phyloP scores from a whole-genome alignment of 257 asterid genomes.

The Solanum corneliomulleri region DNA sequence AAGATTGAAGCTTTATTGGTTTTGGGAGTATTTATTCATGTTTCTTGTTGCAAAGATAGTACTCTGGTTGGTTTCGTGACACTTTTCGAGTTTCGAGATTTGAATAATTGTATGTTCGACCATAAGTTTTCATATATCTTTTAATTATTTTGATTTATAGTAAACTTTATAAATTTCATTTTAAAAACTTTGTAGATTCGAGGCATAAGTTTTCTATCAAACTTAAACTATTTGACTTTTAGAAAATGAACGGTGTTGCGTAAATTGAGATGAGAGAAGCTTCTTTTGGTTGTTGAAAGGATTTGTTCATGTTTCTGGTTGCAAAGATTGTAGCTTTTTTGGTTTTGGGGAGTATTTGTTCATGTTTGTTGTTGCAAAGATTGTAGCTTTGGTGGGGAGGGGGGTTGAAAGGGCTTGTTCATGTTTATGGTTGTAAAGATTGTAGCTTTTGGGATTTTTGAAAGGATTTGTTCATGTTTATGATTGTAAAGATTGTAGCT shows the following conservation, averaged over 20 bases:
- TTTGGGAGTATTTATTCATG: background rate
- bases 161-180: too few relatives aligned
- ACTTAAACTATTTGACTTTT: rapidly evolving
- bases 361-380: background rate
- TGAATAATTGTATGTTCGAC: rapidly evolving
- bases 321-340: background rate
- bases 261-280: too few relatives aligned
- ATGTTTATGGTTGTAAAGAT: background rate
- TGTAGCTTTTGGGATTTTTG: background rate
- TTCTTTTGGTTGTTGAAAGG: too few relatives aligned
- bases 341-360: background rate
- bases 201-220: rapidly evolving
- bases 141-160: too few relatives aligned
- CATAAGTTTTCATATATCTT: too few relatives aligned
- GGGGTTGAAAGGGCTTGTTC: background rate
- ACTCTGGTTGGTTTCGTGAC: too few relatives aligned
- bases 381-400: too few relatives aligned
- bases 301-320: background rate
- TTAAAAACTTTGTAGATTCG: rapidly evolving
- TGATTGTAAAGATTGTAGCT: background rate
- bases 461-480: background rate
- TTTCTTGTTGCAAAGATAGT: background rate
- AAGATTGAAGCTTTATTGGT: background rate
- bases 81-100: too few relatives aligned
- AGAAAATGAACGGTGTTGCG: rapidly evolving